Conservation (phyloP, 495 filamentous ascomycete genomes). For the Pyronema domesticum region DNA sequence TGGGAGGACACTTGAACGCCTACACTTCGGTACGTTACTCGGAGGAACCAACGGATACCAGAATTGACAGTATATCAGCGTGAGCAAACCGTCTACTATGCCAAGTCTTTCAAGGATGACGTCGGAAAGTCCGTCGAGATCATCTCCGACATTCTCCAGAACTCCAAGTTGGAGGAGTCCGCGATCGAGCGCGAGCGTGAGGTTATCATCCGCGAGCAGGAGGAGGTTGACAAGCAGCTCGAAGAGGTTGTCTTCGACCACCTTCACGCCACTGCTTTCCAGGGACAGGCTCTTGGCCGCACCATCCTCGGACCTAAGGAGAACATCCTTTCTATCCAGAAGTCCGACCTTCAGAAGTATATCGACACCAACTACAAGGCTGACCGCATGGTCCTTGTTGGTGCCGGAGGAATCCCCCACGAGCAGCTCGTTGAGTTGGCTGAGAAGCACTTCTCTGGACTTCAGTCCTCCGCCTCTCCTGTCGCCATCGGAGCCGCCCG, state of each 20-base stretch:
- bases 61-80: conserved; percentile 36
- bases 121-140: conserved; percentile 92
- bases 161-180: conserved; percentile 82
- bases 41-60: neutral
- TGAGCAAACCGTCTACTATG: conserved; percentile 99
- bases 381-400: conserved; percentile 97
- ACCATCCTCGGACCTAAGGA: conserved; percentile 95
- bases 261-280: conserved; percentile 94
- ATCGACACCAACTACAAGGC: conserved; percentile 99
- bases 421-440: conserved; percentile 83
- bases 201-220: conserved; percentile 94
- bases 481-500: conserved; percentile 48
- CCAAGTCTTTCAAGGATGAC: conserved; percentile 95
- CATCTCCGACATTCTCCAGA: conserved; percentile 95
- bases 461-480: conserved; percentile 48
- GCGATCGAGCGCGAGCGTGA: conserved; percentile 95
- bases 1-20: conserved; percentile 97
- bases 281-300: conserved; percentile 84
- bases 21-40: conserved; percentile 80
- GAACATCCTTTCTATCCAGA: conserved; percentile 92
- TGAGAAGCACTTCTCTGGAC: conserved; percentile 77
- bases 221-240: conserved; percentile 98
- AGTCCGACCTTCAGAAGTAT: conserved; percentile 76
- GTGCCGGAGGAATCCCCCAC: conserved; percentile 86
- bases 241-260: conserved; percentile 99